Base-by-base conservation (phyloP, 768 basidiomycete species). In the Podaxis carcinomalis region DNA sequence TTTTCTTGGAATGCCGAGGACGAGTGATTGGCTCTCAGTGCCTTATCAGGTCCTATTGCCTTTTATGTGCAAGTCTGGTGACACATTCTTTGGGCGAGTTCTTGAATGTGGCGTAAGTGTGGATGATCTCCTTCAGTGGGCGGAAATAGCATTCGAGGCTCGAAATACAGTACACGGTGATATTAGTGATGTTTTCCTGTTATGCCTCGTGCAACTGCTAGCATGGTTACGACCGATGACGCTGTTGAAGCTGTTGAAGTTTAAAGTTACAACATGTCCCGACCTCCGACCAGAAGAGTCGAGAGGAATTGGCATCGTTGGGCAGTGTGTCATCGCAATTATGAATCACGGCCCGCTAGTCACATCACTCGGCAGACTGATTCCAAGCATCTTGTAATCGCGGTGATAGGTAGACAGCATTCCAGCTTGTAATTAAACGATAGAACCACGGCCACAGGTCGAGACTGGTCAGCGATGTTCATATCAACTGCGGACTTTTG, bases 41-140 rank as follows among this genome's bases (percentile, higher is more conserved):
- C 57, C 50, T 51, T 51, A 59, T 51, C 50, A 21, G 57, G 57
- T 52, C n/a, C 39, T 51, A 59, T 59, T 51, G 23, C 57, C 57
- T 37, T 50, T 51, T 59, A 42, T 25, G 50, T 59, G 9, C 50
- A 40, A 42, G 25, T 39, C 40, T 51, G n/a, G 14, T 51, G 49
- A 59, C 50, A 40, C 37, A 36, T 42, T 21, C 3, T 32, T 28
- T 27, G 51, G 42, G 25, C 23, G 32, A 37, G 9, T 21, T 51
- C 10, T 39, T 36, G 50, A 19, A n/a, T 7, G 57, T 58, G 49
- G 44, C 56, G 56, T 25, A 44, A 21, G 21, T 9, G 16, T 27
- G 42, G 21, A 11, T 56, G 37, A 44, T 56, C 44, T 16, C 3
- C 28, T 16, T 27, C 36, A 14, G 9, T 3, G 28, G n/a, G 35